These are phyloP conservation scores for Wilcoxina mikolae DNA, from an alignment of 495 filamentous ascomycete genomes.

Conservation along the genomic window DNA sequence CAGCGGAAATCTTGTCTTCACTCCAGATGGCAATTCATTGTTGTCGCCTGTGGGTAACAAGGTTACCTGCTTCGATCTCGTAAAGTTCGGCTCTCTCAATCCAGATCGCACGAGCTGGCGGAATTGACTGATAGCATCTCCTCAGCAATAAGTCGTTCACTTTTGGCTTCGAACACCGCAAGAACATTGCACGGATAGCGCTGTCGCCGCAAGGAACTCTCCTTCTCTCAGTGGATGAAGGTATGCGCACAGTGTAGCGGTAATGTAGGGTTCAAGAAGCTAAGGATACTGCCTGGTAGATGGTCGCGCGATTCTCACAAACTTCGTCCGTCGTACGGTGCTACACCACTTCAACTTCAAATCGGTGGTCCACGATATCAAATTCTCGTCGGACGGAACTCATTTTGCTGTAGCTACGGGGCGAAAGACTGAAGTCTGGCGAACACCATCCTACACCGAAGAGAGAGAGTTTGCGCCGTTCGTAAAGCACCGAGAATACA, in stretches of 20 bases:
- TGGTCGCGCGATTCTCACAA: constrained; percentile 81
- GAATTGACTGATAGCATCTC: constrained; percentile 9
- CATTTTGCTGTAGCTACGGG: constrained; percentile 80
- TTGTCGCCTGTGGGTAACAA: constrained; percentile 95
- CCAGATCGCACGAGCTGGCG: not conserved
- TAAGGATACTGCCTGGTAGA: constrained; percentile 31
- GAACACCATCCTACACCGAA: constrained; percentile 68
- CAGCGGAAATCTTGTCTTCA: constrained; percentile 91
- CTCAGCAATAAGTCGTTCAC: constrained; percentile 87
- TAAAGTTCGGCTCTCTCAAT: constrained; percentile 50
- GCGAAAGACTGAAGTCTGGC: constrained; percentile 81
- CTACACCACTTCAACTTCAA: constrained; percentile 93
- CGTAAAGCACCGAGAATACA: constrained; percentile 67
- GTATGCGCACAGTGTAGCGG: constrained; percentile 2
- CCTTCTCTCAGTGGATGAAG: constrained; percentile 77
- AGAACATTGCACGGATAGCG: constrained; percentile 76
- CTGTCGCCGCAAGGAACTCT: constrained; percentile 80
- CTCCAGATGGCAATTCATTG: constrained; percentile 86
- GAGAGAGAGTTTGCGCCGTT: constrained; percentile 93
- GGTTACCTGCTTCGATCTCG: constrained; percentile 87
- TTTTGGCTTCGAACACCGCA: constrained; percentile 83
- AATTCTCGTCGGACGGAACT: constrained; percentile 80
- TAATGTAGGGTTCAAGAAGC: not conserved
- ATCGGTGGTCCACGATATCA: constrained; percentile 61
- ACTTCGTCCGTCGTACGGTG: constrained; percentile 66